Conservation (phyloP, 1,284 basidiomycete genomes). For the Exsudoporus floridanus region DNA sequence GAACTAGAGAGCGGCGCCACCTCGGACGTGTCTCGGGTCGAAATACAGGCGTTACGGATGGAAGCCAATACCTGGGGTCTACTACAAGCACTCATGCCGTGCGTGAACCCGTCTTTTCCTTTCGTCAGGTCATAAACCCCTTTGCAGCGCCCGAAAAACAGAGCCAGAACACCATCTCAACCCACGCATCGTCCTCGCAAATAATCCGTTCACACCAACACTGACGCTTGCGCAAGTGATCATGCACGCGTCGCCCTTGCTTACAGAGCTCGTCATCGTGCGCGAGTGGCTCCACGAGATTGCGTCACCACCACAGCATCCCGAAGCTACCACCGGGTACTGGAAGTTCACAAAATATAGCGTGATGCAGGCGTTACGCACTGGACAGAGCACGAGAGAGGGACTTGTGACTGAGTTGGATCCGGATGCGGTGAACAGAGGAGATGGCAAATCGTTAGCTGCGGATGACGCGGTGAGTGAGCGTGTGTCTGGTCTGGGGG, state of each 20-base stretch:
- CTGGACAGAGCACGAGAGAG: constrained; percentile 46
- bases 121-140: constrained; percentile 6
- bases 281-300: constrained; percentile 82
- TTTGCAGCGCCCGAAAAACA: constrained; percentile 59
- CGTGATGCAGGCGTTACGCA: constrained; percentile 63
- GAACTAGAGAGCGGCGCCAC: constrained; percentile 48
- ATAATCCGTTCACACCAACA: constrained; percentile 79
- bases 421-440: constrained; percentile 67
- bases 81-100: constrained; percentile 73
- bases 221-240: constrained; percentile 70
- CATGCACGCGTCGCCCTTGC: constrained; percentile 56
- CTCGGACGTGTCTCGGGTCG: constrained; percentile 43
- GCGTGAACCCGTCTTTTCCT: constrained; percentile 25
- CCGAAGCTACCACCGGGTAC: constrained; percentile 75
- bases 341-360: constrained; percentile 80
- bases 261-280: constrained; percentile 72
- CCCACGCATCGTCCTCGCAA: constrained; percentile 51
- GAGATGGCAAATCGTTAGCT: constrained; percentile 53
- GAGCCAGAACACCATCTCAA: constrained; percentile 46
- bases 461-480: constrained; percentile 69
- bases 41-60: constrained; percentile 62
- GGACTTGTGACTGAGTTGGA: constrained; percentile 69
- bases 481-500: background rate
- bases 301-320: constrained; percentile 54
- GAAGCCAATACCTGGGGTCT: constrained; percentile 83